Evolutionary conservation across 1,139 yeast species (phyloP), one percentile per base, ranked within the genome.

Genomic region (Sugiyamaella novakii): DNA sequence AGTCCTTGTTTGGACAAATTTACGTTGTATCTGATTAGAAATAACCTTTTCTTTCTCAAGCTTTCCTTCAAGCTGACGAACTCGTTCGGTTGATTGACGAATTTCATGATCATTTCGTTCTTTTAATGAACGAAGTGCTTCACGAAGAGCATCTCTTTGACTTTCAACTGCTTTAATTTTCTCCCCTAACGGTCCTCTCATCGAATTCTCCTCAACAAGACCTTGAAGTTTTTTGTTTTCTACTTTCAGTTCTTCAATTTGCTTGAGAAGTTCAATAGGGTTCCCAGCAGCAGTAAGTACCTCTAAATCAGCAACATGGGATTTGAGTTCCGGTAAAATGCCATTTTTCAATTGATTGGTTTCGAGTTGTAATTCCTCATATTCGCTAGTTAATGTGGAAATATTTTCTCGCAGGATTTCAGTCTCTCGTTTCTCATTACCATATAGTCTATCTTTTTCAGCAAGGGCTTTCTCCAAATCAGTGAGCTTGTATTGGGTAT

Each of bases 101-200:
- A 67, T 63, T 46, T 69, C 72, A 27, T 68, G 68, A 50, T 68
- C 72, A 45, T 68, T 68, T 31, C 71, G 63, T 48, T 68, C 71
- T 10, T 70, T 58, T 45, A 69, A 53, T 0, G 72, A 63, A 15
- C 72, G 59, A 31, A 69, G 52, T 0, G 73, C 70, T 35, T 70
- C 73, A 53, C 64, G 74, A 66, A 60, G 73, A 54, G 65, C 81
- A 68, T 50, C 69, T 58, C 65, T 74, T 61, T 52, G 83, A 66
- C 62, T 59, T 46, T 68, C 72, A 29, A 68, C 64, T 1, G 63
- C 59, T 49, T 60, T 60, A 52, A 69, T 59, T 50, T 69, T 68
- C 31, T 65, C 68, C 10, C 67, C 66, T 11, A 65, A 50, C 1
- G 69, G 69, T 1, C 70, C 70, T n/a, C 63, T 56, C 14, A 58